Conservation (phyloP, 202 grass and related monocot species). For the Brachypodium distachyon region DNA sequence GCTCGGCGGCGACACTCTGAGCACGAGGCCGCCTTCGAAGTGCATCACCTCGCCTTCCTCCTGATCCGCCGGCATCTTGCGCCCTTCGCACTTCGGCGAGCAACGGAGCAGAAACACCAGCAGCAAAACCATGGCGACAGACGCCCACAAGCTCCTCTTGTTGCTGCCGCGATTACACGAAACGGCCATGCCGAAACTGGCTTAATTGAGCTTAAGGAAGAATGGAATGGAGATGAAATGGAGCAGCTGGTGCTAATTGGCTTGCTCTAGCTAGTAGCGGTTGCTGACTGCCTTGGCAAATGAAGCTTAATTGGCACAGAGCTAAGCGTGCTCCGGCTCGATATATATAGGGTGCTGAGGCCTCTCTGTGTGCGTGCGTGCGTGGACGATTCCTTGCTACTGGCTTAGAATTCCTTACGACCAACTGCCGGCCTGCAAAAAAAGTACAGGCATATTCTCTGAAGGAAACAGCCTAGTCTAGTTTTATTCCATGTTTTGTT, state of each 20-base stretch:
- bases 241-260: too few relatives aligned
- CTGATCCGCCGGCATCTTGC: neutral
- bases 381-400: constrained; percentile 1
- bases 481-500: neutral
- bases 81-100: constrained; percentile 1
- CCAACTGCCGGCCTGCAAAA: neutral
- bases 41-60: neutral
- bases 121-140: neutral
- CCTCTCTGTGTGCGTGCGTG: too few relatives aligned
- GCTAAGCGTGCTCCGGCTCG: neutral
- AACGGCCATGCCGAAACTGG: neutral
- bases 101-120: neutral
- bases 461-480: neutral
- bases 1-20: neutral
- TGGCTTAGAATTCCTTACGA: neutral
- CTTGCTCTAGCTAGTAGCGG: neutral
- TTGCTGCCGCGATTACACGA: neutral
- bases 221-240: too few relatives aligned
- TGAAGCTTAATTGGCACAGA: too few relatives aligned
- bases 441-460: neutral
- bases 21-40: constrained; percentile 1
- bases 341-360: constrained; percentile 39
- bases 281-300: neutral
- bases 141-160: neutral
- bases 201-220: neutral